Evolutionary conservation across 2,329 filamentous ascomycete species (phyloP).

Genomic region (Colletotrichum siamense): DNA sequence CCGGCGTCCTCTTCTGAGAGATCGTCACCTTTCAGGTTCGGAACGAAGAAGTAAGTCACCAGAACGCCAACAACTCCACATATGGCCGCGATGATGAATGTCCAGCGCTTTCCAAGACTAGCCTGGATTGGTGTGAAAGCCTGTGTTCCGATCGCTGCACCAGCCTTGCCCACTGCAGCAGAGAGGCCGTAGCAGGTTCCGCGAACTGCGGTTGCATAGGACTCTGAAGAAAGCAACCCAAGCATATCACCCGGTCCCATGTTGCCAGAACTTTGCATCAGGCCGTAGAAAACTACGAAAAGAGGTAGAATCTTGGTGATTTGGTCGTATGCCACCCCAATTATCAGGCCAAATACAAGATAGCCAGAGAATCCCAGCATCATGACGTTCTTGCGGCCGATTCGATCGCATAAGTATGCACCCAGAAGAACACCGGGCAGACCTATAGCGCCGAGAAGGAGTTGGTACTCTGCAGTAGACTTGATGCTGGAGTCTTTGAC

Average conservation of each 20-base stretch:
- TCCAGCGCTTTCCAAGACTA: slow-evolving; percentile 52
- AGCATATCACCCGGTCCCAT: slow-evolving; percentile 57
- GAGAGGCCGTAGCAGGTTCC: slow-evolving; percentile 57
- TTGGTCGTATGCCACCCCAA: slow-evolving; percentile 51
- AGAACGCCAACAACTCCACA: slow-evolving; percentile 51
- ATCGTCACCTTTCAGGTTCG: slow-evolving; percentile 50
- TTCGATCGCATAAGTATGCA: slow-evolving; percentile 49
- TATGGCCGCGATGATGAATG: slow-evolving; percentile 57
- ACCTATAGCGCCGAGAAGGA: slow-evolving; percentile 48
- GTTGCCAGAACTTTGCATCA: slow-evolving; percentile 55
- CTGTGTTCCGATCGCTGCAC: slow-evolving; percentile 56
- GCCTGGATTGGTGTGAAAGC: slow-evolving; percentile 53
- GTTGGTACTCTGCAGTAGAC: slow-evolving; percentile 52
- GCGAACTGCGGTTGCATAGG: slow-evolving; percentile 56
- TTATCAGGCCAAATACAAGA: slow-evolving; percentile 55
- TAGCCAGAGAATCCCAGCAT: slow-evolving; percentile 57
- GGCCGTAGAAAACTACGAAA: slow-evolving; percentile 57
- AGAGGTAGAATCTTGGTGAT: slow-evolving; percentile 54
- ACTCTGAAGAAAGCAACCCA: slow-evolving; percentile 54
- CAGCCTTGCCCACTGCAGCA: slow-evolving; percentile 56
- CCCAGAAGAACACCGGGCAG: slow-evolving; percentile 57
- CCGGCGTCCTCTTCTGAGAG: slow-evolving; percentile 45
- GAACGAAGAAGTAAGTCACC: slow-evolving; percentile 53
- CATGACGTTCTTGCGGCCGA: slow-evolving; percentile 56
- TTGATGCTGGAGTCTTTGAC: slow-evolving; percentile 41